Evolutionary conservation across 345 rosid genomes (phyloP).

Genomic region (Pugionium dolabratum): DNA sequence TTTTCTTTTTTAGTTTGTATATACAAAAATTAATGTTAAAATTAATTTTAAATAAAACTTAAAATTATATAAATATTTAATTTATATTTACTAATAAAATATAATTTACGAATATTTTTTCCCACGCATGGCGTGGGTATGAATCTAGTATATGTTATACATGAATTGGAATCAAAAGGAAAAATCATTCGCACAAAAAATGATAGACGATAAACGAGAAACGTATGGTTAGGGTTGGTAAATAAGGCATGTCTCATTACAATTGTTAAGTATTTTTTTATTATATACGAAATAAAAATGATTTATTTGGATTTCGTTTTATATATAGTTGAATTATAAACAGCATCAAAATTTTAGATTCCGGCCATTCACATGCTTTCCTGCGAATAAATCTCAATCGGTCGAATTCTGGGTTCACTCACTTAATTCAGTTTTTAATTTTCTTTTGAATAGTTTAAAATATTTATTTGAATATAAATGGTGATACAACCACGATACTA

Average conservation of each 20-base stretch:
- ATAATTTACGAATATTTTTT: too few species aligned
- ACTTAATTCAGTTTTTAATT: not conserved
- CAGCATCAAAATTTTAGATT: slow-evolving; percentile 29
- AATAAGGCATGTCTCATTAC: slow-evolving; percentile 34
- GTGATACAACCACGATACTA: too few species aligned
- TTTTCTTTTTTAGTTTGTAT: too few species aligned
- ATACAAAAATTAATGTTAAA: too few species aligned
- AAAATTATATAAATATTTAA: too few species aligned
- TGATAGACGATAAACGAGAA: not conserved
- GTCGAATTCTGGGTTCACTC: not conserved
- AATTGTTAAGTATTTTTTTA: slow-evolving; percentile 1
- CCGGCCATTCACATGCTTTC: slow-evolving; percentile 30
- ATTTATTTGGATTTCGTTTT: slow-evolving; percentile 5
- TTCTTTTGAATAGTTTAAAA: too few species aligned
- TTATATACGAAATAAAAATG: not conserved
- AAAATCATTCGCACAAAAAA: not conserved
- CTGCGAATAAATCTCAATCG: not conserved
- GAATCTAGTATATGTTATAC: too few species aligned
- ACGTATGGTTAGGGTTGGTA: slow-evolving; percentile 25
- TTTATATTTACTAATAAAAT: too few species aligned
- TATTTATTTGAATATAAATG: too few species aligned
- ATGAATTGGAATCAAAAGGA: too few species aligned
- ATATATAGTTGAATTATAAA: slow-evolving; percentile 22
- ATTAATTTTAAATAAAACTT: too few species aligned
- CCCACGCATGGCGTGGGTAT: too few species aligned